Evolutionary conservation across 805 yeast genomes (phyloP).

Genomic region (Brettanomyces naardenensis): DNA sequence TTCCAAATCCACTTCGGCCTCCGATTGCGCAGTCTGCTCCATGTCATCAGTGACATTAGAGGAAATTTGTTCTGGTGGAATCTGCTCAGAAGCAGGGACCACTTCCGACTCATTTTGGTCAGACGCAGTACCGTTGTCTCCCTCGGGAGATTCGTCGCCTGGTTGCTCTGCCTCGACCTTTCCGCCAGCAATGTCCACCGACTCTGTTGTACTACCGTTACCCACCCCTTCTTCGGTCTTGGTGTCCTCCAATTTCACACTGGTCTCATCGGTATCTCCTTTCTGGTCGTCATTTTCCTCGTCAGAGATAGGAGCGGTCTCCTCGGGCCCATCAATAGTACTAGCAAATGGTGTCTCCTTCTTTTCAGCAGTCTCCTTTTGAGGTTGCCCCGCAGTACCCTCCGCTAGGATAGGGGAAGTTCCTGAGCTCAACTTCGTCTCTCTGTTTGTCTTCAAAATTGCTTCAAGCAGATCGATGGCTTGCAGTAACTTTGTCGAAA

Average conservation of each 20-base stretch:
- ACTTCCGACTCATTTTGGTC: too few relatives aligned
- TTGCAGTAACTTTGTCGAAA: slow-evolving; percentile 39
- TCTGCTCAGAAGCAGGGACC: too few relatives aligned
- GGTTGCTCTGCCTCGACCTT: not conserved
- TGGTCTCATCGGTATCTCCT: too few relatives aligned
- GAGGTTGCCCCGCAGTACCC: not conserved
- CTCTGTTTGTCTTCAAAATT: not conserved
- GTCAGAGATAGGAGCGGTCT: too few relatives aligned
- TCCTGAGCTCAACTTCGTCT: too few relatives aligned
- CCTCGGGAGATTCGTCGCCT: not conserved
- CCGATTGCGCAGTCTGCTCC: too few relatives aligned
- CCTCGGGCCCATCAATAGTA: too few relatives aligned
- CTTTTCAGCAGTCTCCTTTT: not conserved
- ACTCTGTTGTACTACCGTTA: not conserved
- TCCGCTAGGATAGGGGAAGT: too few relatives aligned
- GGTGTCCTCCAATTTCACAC: too few relatives aligned
- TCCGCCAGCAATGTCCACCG: not conserved
- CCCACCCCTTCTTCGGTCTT: not conserved
- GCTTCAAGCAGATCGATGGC: slow-evolving; percentile 21
- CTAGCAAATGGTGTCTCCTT: not conserved
- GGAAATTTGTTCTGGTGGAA: too few relatives aligned
- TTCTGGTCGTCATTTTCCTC: too few relatives aligned
- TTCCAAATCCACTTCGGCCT: slow-evolving; percentile 1
- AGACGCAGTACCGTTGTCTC: not conserved
- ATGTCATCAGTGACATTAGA: too few relatives aligned